Evolutionary conservation across 345 rosid genomes (phyloP).

Genomic region (Linum tenue): DNA sequence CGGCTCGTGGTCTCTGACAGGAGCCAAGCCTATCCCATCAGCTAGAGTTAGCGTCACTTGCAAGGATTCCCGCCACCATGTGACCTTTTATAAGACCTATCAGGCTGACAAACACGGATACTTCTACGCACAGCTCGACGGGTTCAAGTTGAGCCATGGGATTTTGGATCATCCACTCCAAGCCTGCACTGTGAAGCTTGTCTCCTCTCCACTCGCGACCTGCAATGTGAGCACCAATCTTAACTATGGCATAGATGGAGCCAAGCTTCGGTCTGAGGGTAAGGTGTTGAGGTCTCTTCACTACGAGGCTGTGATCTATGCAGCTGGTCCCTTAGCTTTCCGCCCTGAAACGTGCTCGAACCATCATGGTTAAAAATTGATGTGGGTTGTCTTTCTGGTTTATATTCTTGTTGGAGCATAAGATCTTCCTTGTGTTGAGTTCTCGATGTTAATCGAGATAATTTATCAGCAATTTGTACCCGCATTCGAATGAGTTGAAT

Average conservation of each 20-base stretch:
- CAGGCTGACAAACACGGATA: slow-evolving; percentile 48
- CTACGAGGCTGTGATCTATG: slow-evolving; percentile 50
- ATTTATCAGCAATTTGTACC: too few species aligned
- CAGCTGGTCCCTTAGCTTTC: slow-evolving; percentile 87
- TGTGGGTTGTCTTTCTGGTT: too few species aligned
- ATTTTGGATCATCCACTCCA: slow-evolving; percentile 78
- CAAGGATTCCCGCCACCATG: slow-evolving; percentile 43
- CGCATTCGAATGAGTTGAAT: too few species aligned
- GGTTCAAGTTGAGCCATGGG: slow-evolving; percentile 32
- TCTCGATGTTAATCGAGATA: too few species aligned
- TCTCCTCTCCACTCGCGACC: slow-evolving; percentile 52
- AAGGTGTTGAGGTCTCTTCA: slow-evolving; percentile 35
- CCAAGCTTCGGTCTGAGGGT: slow-evolving; percentile 46
- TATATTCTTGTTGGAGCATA: too few species aligned
- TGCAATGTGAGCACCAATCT: slow-evolving; percentile 64
- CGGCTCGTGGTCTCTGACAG: slow-evolving; percentile 64
- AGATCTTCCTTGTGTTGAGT: too few species aligned
- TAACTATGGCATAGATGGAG: slow-evolving; percentile 61
- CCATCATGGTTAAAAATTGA: too few species aligned
- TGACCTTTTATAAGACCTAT: slow-evolving; percentile 55
- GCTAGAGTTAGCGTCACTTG: slow-evolving; percentile 72
- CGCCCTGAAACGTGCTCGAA: slow-evolving; percentile 58
- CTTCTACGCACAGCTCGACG: slow-evolving; percentile 68
- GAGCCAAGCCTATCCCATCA: slow-evolving; percentile 54
- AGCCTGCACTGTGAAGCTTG: slow-evolving; percentile 59